Evolutionary conservation across 2,329 filamentous ascomycete species (phyloP).

Genomic region (Harringtonia lauricola): DNA sequence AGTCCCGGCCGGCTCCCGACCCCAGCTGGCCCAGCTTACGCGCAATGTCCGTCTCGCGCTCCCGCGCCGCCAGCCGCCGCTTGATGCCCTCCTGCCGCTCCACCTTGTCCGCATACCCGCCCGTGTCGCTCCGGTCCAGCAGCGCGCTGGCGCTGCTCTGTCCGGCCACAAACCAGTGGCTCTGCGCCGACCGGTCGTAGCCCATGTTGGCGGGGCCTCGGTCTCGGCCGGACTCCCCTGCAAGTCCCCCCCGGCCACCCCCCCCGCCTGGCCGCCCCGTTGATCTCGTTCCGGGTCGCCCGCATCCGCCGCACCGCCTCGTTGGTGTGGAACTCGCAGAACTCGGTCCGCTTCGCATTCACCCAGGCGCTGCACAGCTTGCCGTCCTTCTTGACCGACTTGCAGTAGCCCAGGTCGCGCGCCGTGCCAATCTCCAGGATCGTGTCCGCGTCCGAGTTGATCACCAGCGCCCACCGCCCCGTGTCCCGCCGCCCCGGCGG

Average conservation of each 20-base stretch:
- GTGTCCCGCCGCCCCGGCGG: conserved; percentile 64
- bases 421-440: conserved; percentile 81
- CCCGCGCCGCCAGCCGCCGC: conserved; percentile 51
- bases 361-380: conserved; percentile 74
- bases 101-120: conserved; percentile 42
- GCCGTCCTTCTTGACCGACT: conserved; percentile 74
- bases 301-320: conserved; percentile 60
- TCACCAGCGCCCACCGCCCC: conserved; percentile 73
- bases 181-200: conserved; percentile 49
- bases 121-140: conserved; percentile 51
- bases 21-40: conserved; percentile 55
- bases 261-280: conserved; percentile 44
- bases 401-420: conserved; percentile 81
- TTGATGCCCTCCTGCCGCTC: conserved; percentile 57
- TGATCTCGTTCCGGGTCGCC: conserved; percentile 66
- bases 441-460: conserved; percentile 78
- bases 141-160: conserved; percentile 37
- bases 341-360: conserved; percentile 76
- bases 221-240: conserved; percentile 20
- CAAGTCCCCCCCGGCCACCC: conserved; percentile 32
- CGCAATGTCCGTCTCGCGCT: conserved; percentile 64
- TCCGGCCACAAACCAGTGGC: conserved; percentile 40
- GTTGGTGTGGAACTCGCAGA: conserved; percentile 89
- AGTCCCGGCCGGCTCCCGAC: conserved; percentile 56
- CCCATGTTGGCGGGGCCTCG: conserved; percentile 3